Evolutionary conservation across 352 stramenopile species (phyloP).

Genomic region (Globisporangium canariense): DNA sequence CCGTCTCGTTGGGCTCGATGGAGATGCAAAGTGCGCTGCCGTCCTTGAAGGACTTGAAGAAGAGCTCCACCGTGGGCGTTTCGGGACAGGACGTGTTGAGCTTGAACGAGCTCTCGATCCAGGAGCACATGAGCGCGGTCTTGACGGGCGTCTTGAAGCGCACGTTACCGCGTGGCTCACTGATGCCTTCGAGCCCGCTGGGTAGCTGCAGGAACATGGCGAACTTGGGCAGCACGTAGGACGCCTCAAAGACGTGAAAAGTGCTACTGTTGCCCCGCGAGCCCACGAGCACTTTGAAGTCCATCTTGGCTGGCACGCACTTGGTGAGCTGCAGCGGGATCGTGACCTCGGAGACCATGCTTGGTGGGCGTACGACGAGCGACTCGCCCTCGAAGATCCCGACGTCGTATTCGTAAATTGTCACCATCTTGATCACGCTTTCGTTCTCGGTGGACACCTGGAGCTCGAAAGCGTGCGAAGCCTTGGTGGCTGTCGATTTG

Average conservation of each 20-base stretch:
- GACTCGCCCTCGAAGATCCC: constrained; percentile 87
- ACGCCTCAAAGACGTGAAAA: constrained; percentile 88
- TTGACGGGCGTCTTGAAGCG: constrained; percentile 73
- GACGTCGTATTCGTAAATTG: constrained; percentile 83
- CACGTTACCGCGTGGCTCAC: constrained; percentile 45
- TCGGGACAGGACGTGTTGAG: constrained; percentile 40
- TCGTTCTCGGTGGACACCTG: constrained; percentile 82
- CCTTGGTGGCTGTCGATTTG: constrained; percentile 46
- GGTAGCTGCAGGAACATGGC: constrained; percentile 70
- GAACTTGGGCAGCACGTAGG: constrained; percentile 83
- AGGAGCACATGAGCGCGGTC: constrained; percentile 65
- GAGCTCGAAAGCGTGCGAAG: constrained; percentile 68
- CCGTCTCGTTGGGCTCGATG: constrained; percentile 49
- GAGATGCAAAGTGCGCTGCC: constrained; percentile 43
- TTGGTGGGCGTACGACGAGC: constrained; percentile 54
- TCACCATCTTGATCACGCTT: constrained; percentile 84
- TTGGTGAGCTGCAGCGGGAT: constrained; percentile 67
- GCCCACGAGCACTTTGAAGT: constrained; percentile 78
- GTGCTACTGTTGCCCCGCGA: constrained; percentile 67
- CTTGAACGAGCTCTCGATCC: constrained; percentile 67
- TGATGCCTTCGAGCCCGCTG: constrained; percentile 13
- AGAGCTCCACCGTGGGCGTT: constrained; percentile 36
- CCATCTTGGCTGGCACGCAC: constrained; percentile 56
- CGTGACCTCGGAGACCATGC: constrained; percentile 37
- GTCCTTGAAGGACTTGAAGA: constrained; percentile 63